Conservation (phyloP, 108 stramenopile species). For the Cyclotella baltica region DNA sequence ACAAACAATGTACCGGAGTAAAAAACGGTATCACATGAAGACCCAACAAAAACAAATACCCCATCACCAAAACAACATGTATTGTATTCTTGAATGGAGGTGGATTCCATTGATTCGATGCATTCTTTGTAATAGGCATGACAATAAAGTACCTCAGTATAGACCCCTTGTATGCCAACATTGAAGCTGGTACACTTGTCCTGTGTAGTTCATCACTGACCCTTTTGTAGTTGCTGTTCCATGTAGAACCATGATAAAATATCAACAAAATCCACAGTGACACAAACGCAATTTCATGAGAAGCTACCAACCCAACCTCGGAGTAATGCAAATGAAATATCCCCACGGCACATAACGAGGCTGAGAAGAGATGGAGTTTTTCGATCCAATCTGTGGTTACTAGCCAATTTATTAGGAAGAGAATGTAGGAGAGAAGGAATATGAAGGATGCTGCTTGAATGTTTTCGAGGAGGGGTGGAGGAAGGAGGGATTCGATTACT, state of each 20-base stretch:
- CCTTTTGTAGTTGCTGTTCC: constrained; percentile 34
- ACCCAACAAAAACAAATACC: constrained; percentile 38
- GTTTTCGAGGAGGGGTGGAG: constrained; percentile 36
- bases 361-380: constrained; percentile 50
- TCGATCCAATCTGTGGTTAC: constrained; percentile 52
- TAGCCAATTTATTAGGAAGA: constrained; percentile 55
- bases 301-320: constrained; percentile 30
- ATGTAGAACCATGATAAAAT: constrained; percentile 45
- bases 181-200: constrained; percentile 32
- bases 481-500: constrained; percentile 29
- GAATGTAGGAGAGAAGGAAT: constrained; percentile 35
- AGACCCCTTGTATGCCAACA: constrained; percentile 48
- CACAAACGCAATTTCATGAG: constrained; percentile 39
- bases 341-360: constrained; percentile 26
- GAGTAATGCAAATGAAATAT: constrained; percentile 56
- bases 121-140: constrained; percentile 41
- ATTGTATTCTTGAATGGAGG: constrained; percentile 52
- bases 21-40: constrained; percentile 47
- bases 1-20: constrained; percentile 46
- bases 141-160: constrained; percentile 50
- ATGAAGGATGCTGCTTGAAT: constrained; percentile 35
- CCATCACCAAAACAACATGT: constrained; percentile 32
- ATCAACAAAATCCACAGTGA: constrained; percentile 30
- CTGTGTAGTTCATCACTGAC: constrained; percentile 25
- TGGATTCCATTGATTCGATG: constrained; percentile 54